These are phyloP conservation scores for Kurtzmaniella quercitrusa DNA, from an alignment of 1,139 yeast genomes.

Conservation along the genomic window DNA sequence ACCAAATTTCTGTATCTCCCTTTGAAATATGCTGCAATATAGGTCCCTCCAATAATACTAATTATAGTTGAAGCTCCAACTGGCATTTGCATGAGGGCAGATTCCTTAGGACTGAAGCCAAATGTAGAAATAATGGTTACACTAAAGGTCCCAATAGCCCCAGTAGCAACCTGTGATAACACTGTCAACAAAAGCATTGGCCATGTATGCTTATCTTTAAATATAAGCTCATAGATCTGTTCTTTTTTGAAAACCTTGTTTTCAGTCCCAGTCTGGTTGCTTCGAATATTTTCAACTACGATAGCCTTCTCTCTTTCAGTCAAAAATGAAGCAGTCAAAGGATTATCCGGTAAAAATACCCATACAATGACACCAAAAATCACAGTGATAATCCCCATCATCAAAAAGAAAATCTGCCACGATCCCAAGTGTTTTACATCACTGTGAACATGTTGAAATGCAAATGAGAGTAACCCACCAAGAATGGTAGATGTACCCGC, in stretches of 20 bases:
- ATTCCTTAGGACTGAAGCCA: constrained; percentile 27
- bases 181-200: constrained; percentile 30
- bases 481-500: constrained; percentile 38
- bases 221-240: constrained; percentile 26
- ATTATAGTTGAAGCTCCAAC: constrained; percentile 34
- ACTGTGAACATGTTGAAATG: constrained; percentile 34
- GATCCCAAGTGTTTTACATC: constrained; percentile 17
- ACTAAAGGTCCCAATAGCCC: constrained; percentile 37
- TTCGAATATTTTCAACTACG: constrained; percentile 26
- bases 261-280: constrained; percentile 27
- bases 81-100: constrained; percentile 40
- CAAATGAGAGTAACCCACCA: constrained; percentile 39
- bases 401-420: constrained; percentile 38
- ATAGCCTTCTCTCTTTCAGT: constrained; percentile 22
- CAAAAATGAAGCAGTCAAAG: constrained; percentile 26
- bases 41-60: constrained; percentile 28
- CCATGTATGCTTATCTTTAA: constrained; percentile 35
- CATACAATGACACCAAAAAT: constrained; percentile 26
- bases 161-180: constrained; percentile 36
- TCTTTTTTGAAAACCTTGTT: constrained; percentile 14
- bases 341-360: constrained; percentile 30
- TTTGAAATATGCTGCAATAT: constrained; percentile 16
- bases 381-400: constrained; percentile 33
- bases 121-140: constrained; percentile 36
- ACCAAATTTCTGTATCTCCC: constrained; percentile 19